Percentiles rank a stretch among this genome's conserved stretches.
Conservation (phyloP, 2,329 filamentous ascomycete genomes). For the Penicillium sp. region DNA sequence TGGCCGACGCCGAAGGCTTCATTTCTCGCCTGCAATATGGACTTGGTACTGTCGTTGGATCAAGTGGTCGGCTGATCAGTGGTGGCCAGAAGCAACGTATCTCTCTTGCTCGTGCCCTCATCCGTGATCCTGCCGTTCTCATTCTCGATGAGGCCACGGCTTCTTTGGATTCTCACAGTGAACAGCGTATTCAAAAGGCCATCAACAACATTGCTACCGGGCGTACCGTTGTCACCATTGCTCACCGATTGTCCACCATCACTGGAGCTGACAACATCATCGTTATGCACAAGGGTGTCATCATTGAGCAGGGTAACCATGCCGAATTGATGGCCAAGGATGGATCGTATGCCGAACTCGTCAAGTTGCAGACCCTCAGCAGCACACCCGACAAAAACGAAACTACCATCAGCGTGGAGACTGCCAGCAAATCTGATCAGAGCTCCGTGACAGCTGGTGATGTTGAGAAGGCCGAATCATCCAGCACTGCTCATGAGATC, state of each 20-base stretch:
- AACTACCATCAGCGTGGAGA: slow-evolving; percentile 49
- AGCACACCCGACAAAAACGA: slow-evolving; percentile 48
- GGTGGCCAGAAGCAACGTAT: slow-evolving; percentile 82
- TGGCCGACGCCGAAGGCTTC: slow-evolving; percentile 57
- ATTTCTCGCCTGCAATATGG: slow-evolving; percentile 41
- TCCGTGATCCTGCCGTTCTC: slow-evolving; percentile 67
- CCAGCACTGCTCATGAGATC: slow-evolving; percentile 5
- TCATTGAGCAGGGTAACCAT: slow-evolving; percentile 54
- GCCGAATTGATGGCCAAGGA: slow-evolving; percentile 52
- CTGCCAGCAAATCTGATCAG: slow-evolving; percentile 28
- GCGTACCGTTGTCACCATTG: slow-evolving; percentile 73
- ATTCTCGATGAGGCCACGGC: slow-evolving; percentile 81
- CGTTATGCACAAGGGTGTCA: slow-evolving; percentile 54
- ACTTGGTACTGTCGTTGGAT: slow-evolving; percentile 72
- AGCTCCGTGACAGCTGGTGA: slow-evolving; percentile 26
- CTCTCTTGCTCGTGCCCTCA: slow-evolving; percentile 75
- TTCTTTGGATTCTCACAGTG: slow-evolving; percentile 56
- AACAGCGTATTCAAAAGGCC: slow-evolving; percentile 55
- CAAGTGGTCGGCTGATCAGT: slow-evolving; percentile 70
- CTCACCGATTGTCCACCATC: slow-evolving; percentile 57
- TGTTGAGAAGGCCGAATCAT: slow-evolving; percentile 17
- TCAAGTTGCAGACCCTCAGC: slow-evolving; percentile 51
- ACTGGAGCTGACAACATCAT: slow-evolving; percentile 58
- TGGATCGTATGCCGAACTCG: slow-evolving; percentile 26
- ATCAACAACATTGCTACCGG: slow-evolving; percentile 56